These are phyloP conservation scores for Heliocybe sulcata DNA, from an alignment of 1,284 basidiomycete species.

Conservation along the genomic window DNA sequence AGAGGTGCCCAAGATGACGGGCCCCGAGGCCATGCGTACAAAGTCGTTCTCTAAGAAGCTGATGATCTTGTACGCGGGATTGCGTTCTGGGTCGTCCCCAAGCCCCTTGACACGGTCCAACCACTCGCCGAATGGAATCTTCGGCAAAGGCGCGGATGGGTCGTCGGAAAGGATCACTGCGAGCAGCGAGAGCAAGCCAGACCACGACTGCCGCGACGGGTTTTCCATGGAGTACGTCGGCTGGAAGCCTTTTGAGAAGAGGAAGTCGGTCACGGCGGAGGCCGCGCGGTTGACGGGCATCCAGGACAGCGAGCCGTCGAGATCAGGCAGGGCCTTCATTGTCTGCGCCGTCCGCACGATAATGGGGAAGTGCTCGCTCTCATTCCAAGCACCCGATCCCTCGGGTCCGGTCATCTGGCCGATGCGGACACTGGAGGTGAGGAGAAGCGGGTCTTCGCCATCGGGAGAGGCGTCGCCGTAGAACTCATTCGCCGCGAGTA, in stretches of 20 bases:
- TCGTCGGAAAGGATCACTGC: conserved; percentile 14
- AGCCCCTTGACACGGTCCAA: conserved; percentile 12
- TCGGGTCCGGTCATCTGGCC: conserved; percentile 23
- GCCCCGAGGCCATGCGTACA: conserved; percentile 23
- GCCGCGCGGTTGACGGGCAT: conserved; percentile 24
- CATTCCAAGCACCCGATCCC: conserved; percentile 20
- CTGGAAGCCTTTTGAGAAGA: conserved; percentile 18
- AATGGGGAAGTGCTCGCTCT: conserved; percentile 25
- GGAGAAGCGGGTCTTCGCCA: conserved; percentile 18
- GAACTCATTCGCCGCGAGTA: conserved; percentile 8
- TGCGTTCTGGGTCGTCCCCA: conserved; percentile 16
- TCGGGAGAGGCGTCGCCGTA: conserved; percentile 11
- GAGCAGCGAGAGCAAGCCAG: conserved; percentile 19
- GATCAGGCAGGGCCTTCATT: conserved; percentile 19
- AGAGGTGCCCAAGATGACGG: conserved; percentile 21
- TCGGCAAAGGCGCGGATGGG: conserved; percentile 9
- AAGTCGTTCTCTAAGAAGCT: conserved; percentile 28
- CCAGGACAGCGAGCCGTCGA: conserved; percentile 23
- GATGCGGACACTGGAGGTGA: conserved; percentile 16
- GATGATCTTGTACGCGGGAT: conserved; percentile 22
- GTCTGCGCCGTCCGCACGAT: conserved; percentile 19
- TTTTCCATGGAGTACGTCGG: conserved; percentile 25
- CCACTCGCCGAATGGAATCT: conserved; percentile 22
- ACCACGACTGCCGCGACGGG: conserved; percentile 23
- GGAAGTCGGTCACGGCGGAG: conserved; percentile 17